Evolutionary conservation across 306 rosid species (phyloP).

Genomic region (Myrica gale): DNA sequence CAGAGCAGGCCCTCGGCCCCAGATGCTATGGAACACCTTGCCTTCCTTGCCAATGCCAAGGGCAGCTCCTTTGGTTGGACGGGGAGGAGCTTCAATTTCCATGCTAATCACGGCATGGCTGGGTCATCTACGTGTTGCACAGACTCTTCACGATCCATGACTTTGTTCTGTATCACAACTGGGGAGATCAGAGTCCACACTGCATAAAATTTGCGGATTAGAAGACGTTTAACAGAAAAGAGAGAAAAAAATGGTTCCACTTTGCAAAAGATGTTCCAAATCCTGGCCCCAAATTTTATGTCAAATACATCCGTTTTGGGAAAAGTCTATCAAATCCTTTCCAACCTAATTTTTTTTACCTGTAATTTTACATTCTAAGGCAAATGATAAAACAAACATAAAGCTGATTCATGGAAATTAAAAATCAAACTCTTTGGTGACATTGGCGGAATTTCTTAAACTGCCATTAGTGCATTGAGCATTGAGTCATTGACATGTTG

Average conservation of each 20-base stretch:
- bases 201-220: conserved; percentile 31
- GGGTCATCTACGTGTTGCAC: conserved; percentile 39
- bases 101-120: conserved; percentile 36
- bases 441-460: background rate
- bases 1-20: too few relatives aligned
- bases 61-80: too few relatives aligned
- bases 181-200: conserved; percentile 90
- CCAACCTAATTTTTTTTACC: background rate
- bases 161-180: conserved; percentile 44
- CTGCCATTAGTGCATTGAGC: background rate
- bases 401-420: background rate
- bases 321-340: background rate
- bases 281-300: background rate
- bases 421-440: background rate
- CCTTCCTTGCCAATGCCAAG: too few relatives aligned
- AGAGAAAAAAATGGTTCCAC: background rate
- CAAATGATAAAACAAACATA: background rate
- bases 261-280: background rate
- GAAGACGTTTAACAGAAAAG: background rate
- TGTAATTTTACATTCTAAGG: too few relatives aligned
- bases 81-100: background rate
- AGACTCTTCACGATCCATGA: conserved; percentile 40
- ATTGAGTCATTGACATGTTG: background rate
- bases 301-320: too few relatives aligned
- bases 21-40: too few relatives aligned